phyloP scores from a whole-genome alignment of 2,329 filamentous ascomycete genomes.

The Arthrobotrys iridis region DNA sequence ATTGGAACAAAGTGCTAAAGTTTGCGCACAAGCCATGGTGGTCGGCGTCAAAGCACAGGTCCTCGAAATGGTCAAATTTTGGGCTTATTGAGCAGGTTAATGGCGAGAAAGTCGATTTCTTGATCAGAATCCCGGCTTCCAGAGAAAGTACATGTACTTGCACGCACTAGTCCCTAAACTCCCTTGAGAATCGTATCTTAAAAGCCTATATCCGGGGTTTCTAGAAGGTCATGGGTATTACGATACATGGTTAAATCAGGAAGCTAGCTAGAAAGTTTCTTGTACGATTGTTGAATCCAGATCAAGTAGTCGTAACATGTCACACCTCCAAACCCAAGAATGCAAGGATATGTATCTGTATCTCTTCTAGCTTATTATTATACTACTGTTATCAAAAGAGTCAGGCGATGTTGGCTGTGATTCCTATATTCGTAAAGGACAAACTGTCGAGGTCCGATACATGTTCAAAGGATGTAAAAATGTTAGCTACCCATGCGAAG shows the following conservation, averaged over 20 bases:
- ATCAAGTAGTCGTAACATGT: neutral
- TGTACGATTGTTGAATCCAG: neutral
- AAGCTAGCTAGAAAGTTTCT: no score
- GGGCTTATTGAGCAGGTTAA: constrained; percentile 2
- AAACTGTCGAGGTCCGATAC: neutral
- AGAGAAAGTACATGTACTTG: neutral
- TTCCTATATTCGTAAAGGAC: neutral
- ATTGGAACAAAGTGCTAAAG: neutral
- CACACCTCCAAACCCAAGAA: neutral
- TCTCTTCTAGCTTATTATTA: neutral
- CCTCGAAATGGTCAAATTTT: neutral
- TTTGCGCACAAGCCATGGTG: neutral
- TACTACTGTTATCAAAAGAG: neutral
- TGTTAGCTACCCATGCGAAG: neutral
- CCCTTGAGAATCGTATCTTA: neutral
- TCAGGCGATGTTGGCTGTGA: neutral
- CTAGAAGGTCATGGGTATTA: neutral
- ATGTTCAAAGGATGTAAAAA: neutral
- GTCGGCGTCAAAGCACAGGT: constrained; percentile 7
- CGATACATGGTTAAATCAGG: neutral
- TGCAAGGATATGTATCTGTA: neutral
- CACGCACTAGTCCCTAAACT: neutral
- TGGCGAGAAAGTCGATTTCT: neutral
- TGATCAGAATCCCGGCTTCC: neutral
- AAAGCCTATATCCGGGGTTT: no score